These are phyloP conservation scores for Pyrrhoderma noxium DNA, from an alignment of 1,284 basidiomycete genomes.

Conservation along the genomic window DNA sequence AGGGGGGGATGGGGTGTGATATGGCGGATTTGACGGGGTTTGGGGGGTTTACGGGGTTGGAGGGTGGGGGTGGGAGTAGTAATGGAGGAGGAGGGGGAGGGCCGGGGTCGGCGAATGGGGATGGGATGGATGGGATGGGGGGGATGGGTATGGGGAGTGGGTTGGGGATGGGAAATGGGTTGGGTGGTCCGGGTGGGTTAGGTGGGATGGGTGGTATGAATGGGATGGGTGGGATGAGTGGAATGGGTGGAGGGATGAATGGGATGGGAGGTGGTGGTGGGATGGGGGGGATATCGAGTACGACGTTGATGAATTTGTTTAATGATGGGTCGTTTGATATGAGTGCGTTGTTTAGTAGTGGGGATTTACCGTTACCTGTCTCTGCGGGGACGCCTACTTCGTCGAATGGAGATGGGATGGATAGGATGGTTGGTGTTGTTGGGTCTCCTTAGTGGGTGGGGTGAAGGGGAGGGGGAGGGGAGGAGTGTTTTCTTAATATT, in stretches of 20 bases:
- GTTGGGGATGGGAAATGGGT: neutral
- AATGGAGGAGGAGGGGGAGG: no score
- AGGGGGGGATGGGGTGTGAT: neutral
- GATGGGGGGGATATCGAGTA: neutral
- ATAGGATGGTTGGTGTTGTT: conserved; percentile 9
- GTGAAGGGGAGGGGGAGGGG: no score
- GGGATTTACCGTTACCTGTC: conserved; percentile 17
- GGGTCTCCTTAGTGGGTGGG: conserved; percentile 10
- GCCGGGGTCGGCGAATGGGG: no score
- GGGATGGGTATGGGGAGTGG: neutral
- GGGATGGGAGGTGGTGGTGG: conserved; percentile 1
- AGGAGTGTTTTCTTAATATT: no score
- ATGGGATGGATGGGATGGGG: no score
- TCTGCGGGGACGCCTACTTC: neutral
- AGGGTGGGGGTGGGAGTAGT: neutral
- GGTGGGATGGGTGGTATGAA: neutral
- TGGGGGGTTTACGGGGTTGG: neutral
- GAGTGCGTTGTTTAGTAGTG: conserved; percentile 15
- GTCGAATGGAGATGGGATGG: neutral
- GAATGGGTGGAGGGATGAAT: neutral
- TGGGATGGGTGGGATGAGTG: neutral
- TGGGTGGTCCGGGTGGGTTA: neutral
- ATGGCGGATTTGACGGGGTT: neutral
- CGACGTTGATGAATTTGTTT: conserved; percentile 31
- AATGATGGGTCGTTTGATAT: conserved; percentile 31